Base-by-base conservation (phyloP, 345 rosid species). In the Acer saccharum region DNA sequence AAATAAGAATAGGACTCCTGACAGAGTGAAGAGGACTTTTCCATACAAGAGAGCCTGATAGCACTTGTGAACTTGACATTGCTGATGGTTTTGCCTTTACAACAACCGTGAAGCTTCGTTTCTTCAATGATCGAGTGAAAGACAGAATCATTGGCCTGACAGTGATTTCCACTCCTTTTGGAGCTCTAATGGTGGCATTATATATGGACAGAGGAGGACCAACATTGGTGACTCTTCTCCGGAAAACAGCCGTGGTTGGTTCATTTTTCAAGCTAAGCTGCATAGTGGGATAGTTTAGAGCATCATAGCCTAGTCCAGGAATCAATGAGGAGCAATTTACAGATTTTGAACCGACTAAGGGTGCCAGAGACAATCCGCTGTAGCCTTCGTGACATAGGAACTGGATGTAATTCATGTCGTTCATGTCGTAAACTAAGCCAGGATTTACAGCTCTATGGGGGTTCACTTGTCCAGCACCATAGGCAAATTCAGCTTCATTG, bases 361-460 rank as follows among this genome's bases (percentile, higher is more conserved):
- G 81, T 6, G 90, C 86, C 35, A 95, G 32, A 25, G 90, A 80
- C 60, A 95, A 86, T 75, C 91, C 86, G 3, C 10, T 72, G 81
- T 90, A 92, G 74, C 98, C 98, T 85, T 95, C 98, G 0, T 64
- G 86, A 50, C 98, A 93, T 23, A 95, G 81, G 88, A 93, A 91
- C 81, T 95, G 98, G 17, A 95, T 79, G 84, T 95, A 95, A 58
- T 87, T 83, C 86, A 93, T 85, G 64, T 86, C 88, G 11, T 85
- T 89, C 89, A 88, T 83, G 88, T 95, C 98, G 17, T 88, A 93
- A 73, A 95, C 83, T 72, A 93, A 79, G 13, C 98, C 98, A 0
- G 98, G 98, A 80, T 83, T 85, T 13, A 82, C 68, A 0, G 98
- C 94, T 77, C 81, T 82, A 1, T 60, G 35, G 1, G 98, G 98